These are phyloP conservation scores for Trypanosoma scelopori DNA, from an alignment of 208 protist genomes.

Conservation along the genomic window DNA sequence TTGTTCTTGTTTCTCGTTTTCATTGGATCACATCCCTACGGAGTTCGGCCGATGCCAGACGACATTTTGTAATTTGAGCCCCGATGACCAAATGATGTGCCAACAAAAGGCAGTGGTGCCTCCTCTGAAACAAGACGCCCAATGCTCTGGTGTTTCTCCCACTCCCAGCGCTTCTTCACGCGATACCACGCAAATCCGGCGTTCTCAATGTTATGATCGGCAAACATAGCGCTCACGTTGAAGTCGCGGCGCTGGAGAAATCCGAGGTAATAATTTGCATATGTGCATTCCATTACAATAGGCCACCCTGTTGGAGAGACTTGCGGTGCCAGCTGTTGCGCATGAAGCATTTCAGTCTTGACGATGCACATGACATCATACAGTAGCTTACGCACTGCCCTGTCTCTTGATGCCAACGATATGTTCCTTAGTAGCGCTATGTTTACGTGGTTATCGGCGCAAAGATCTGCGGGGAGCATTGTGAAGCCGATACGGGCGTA, in stretches of 20 bases:
- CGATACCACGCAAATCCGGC: constrained; percentile 79
- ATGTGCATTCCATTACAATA: constrained; percentile 83
- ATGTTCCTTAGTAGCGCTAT: constrained; percentile 84
- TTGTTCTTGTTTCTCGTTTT: background rate
- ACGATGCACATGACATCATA: constrained; percentile 86
- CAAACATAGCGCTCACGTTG: constrained; percentile 89
- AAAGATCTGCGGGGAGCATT: constrained; percentile 87
- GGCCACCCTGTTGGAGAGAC: constrained; percentile 77
- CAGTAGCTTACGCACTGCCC: constrained; percentile 70
- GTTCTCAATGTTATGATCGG: constrained; percentile 88
- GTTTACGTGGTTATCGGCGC: constrained; percentile 88
- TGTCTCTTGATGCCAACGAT: constrained; percentile 73
- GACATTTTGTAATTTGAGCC: constrained; percentile 74
- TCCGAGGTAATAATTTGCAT: constrained; percentile 87
- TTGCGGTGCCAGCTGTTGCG: constrained; percentile 57
- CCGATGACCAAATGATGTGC: constrained; percentile 45
- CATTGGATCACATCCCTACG: background rate
- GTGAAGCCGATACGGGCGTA: constrained; percentile 87
- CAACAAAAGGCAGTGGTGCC: constrained; percentile 69
- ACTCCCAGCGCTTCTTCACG: constrained; percentile 85
- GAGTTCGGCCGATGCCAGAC: constrained; percentile 17
- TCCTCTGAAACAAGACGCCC: constrained; percentile 65
- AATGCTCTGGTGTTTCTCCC: constrained; percentile 74
- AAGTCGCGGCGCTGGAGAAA: constrained; percentile 83
- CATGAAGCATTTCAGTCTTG: constrained; percentile 87